Evolutionary conservation across 2,329 filamentous ascomycete species (phyloP).

Genomic region (Samsoniella hepiali): DNA sequence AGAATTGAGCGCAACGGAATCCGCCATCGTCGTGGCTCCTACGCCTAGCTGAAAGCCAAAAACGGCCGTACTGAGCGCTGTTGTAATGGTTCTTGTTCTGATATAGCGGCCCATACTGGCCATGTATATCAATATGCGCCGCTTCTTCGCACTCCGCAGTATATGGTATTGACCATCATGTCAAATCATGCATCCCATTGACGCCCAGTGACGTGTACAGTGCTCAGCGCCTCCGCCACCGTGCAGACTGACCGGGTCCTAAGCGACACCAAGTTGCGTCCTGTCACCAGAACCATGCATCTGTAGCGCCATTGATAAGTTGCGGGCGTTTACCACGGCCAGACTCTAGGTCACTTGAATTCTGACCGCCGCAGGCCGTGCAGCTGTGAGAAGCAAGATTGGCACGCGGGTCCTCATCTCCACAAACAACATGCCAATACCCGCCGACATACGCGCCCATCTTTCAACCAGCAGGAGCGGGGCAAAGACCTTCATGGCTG

Average conservation of each 20-base stretch:
- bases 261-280: not conserved
- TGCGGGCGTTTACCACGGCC: not conserved
- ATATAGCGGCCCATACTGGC: not conserved
- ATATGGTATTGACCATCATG: not conserved
- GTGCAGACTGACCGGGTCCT: not conserved
- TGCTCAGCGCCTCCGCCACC: not conserved
- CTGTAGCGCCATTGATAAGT: not conserved
- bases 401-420: constrained; percentile 12
- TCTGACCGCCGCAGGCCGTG: not conserved
- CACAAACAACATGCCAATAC: not conserved
- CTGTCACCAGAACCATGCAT: not conserved
- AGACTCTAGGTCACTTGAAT: not conserved
- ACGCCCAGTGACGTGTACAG: not conserved
- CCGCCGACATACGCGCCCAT: constrained; percentile 15
- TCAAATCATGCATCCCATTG: not conserved
- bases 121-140: not conserved
- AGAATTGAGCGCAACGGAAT: not conserved
- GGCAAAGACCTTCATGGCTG: not conserved
- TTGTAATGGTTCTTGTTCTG: not conserved
- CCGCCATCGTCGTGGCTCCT: not conserved
- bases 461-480: not conserved
- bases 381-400: not conserved
- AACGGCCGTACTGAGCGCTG: not conserved
- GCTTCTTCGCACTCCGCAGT: not conserved
- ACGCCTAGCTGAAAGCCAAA: not conserved